Evolutionary conservation across 2,329 filamentous ascomycete genomes (phyloP), one percentile per base, ranked within the genome.

Genomic region (Fusarium nematophilum): DNA sequence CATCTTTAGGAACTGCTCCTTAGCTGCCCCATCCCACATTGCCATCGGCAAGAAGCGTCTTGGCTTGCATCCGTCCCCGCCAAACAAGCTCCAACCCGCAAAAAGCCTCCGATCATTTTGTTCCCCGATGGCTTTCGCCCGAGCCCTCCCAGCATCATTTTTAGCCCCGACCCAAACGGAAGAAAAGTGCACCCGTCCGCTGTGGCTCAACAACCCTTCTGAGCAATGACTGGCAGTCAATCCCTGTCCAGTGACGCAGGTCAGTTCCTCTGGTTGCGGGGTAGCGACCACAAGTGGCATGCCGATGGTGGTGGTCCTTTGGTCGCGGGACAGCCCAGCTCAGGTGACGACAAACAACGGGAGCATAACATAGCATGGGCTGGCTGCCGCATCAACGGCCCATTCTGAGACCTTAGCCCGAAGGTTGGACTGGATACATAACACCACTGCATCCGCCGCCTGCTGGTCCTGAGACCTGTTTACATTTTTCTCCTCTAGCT

Each of bases 301-400:
- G 49, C 51, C 34, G 30, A n/a, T 46, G 45, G 29, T 43, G 23
- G 48, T 39, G 36, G 46, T n/a, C n/a, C n/a, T n/a, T n/a, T n/a
- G n/a, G n/a, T n/a, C 36, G 59, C 54, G 44, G 62, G 54, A 58
- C 58, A 64, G 57, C 43, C 45, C 45, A 66, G 56, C 56, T 60
- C 60, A 57, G 53, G 53, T 65, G 62, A 65, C 52, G 44, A 57
- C 21, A 15, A 29, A 29, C 46, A 43, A 45, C 39, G 18, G 64
- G 49, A 44, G 66, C 63, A 66, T 62, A 61, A 67, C 44, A 51
- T 53, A 52, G 62, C 63, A 69, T 66, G 45, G 58, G 42, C 54
- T 56, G 61, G 61, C 66, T 69, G 62, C 66, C 66, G 62, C 43
- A 69, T 65, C 66, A 69, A 69, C 66, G 64, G 48, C 60, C 66